Percentiles rank a stretch among this genome's conserved stretches.
phyloP scores from a whole-genome alignment of 2,329 filamentous ascomycete species.

The Shiraia bambusicola region DNA sequence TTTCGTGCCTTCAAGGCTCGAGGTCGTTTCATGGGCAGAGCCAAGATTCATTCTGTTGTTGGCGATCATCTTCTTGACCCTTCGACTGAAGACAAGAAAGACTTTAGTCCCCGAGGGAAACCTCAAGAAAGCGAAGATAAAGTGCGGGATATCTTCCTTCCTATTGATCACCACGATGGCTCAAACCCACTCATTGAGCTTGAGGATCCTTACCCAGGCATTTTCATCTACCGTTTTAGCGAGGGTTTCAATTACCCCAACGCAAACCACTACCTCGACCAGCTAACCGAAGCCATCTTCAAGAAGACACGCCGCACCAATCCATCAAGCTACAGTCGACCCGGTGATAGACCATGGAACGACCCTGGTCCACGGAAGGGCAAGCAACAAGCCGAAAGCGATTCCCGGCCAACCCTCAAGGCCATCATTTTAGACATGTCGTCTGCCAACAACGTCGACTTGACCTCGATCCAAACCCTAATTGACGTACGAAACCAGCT shows the following conservation, averaged over 20 bases:
- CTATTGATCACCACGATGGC: constrained; percentile 81
- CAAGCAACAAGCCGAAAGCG: constrained; percentile 45
- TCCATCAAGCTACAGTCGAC: constrained; percentile 58
- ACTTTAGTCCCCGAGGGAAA: constrained; percentile 14
- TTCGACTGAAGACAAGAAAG: constrained; percentile 33
- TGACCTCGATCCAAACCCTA: constrained; percentile 87
- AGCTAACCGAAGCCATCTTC: constrained; percentile 52
- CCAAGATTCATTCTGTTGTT: constrained; percentile 83
- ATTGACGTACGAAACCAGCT: constrained; percentile 96
- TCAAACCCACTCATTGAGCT: constrained; percentile 82
- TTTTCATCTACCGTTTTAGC: constrained; percentile 95
- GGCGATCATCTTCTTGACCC: constrained; percentile 68
- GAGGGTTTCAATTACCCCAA: constrained; percentile 98
- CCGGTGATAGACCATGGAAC: constrained; percentile 86
- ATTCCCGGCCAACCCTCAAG: constrained; percentile 69
- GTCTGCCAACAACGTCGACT: constrained; percentile 90
- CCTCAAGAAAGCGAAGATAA: constrained; percentile 44
- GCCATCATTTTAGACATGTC: constrained; percentile 93
- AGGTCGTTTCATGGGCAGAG: constrained; percentile 80
- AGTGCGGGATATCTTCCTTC: constrained; percentile 79
- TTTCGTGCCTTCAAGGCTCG: constrained; percentile 81
- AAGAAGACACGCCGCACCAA: constrained; percentile 75
- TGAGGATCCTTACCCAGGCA: constrained; percentile 79
- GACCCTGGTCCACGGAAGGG: constrained; percentile 74
- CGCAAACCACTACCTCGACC: constrained; percentile 83